These are phyloP conservation scores for Asterophora lycoperdoides DNA, from an alignment of 768 basidiomycete genomes.

Conservation along the genomic window DNA sequence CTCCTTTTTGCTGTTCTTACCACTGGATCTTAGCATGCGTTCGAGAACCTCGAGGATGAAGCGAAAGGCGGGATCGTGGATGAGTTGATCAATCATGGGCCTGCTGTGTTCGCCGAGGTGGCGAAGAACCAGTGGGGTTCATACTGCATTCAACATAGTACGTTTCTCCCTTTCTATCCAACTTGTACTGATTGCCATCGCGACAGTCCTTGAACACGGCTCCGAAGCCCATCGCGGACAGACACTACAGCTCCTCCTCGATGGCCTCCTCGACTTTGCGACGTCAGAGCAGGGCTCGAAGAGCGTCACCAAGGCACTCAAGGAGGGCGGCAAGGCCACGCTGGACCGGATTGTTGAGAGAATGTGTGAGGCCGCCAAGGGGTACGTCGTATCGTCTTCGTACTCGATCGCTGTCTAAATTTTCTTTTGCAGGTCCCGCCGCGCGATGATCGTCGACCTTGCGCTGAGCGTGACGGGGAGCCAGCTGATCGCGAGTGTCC, in stretches of 20 bases:
- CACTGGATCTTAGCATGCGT: conserved; percentile 55
- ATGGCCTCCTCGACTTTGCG: conserved; percentile 73
- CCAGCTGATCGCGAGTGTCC: conserved; percentile 77
- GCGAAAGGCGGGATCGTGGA: conserved; percentile 84
- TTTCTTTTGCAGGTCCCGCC: conserved; percentile 40
- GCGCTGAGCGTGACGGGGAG: conserved; percentile 82
- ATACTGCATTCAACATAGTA: conserved; percentile 83
- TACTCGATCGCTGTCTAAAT: not conserved
- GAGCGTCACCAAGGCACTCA: conserved; percentile 80
- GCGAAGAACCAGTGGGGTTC: conserved; percentile 88
- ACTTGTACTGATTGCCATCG: not conserved
- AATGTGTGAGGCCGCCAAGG: conserved; percentile 84
- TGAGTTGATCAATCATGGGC: conserved; percentile 73
- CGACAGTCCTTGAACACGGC: conserved; percentile 77
- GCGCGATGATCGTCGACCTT: conserved; percentile 84
- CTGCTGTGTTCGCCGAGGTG: conserved; percentile 65
- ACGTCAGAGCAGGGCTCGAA: conserved; percentile 86
- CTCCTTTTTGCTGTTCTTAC: not conserved
- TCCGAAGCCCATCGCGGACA: conserved; percentile 69
- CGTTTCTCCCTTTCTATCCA: conserved; percentile 23
- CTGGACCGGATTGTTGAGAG: conserved; percentile 70
- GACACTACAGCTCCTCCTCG: conserved; percentile 74
- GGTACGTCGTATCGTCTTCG: conserved; percentile 37
- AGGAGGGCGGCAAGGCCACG: conserved; percentile 77
- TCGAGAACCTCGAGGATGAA: conserved; percentile 79